Conservation (phyloP, 306 rosid species). For the Prosopis cineraria region DNA sequence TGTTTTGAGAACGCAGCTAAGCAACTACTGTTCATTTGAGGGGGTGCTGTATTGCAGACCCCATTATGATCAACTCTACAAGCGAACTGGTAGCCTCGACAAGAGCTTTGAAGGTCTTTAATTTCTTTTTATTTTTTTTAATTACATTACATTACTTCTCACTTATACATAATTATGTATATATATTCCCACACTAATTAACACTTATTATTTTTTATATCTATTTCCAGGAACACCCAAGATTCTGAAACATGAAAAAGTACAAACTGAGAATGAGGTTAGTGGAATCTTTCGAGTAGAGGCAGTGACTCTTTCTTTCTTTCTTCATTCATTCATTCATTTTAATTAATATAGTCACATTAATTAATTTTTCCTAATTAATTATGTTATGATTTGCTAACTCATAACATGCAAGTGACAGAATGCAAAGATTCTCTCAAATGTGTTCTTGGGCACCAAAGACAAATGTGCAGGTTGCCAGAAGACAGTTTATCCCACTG, state of each 20-base stretch:
- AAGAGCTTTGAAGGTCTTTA: slow-evolving; percentile 80
- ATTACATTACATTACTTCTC: not conserved
- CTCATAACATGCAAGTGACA: slow-evolving; percentile 30
- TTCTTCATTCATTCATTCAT: not conserved
- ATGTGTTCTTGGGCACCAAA: slow-evolving; percentile 27
- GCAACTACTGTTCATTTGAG: slow-evolving; percentile 79
- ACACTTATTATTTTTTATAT: not conserved
- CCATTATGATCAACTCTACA: slow-evolving; percentile 87
- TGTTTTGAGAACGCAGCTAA: slow-evolving; percentile 57
- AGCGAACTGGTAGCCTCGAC: slow-evolving; percentile 84
- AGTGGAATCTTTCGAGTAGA: not conserved
- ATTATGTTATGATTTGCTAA: not conserved
- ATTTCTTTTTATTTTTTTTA: not conserved
- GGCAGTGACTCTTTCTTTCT: not conserved
- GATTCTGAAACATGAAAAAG: slow-evolving; percentile 59
- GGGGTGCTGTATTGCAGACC: slow-evolving; percentile 94
- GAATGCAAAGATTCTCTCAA: slow-evolving; percentile 49
- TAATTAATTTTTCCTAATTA: not conserved
- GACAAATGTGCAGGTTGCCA: slow-evolving; percentile 76
- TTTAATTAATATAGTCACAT: no score
- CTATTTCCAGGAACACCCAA: slow-evolving; percentile 68
- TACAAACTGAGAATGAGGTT: slow-evolving; percentile 50
- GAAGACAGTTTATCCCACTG: slow-evolving; percentile 77
- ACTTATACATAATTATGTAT: not conserved
- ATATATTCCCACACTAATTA: not conserved